These are phyloP conservation scores for Aspergillus nidulans DNA, from an alignment of 495 filamentous ascomycete genomes.

Conservation along the genomic window DNA sequence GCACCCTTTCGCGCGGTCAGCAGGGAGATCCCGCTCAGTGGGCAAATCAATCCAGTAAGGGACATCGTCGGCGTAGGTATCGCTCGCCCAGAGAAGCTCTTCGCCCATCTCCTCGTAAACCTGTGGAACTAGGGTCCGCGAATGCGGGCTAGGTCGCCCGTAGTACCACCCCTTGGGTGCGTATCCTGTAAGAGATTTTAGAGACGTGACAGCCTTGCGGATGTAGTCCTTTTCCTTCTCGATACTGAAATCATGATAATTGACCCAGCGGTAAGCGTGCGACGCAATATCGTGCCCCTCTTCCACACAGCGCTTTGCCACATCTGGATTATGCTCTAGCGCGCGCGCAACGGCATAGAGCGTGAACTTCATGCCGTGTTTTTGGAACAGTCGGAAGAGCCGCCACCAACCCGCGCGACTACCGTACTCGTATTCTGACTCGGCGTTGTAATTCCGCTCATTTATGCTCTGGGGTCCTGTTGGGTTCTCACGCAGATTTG, in stretches of 20 bases:
- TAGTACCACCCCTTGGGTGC: conserved; percentile 6
- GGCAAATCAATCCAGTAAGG: conserved; percentile 6
- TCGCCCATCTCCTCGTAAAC: conserved; percentile 3
- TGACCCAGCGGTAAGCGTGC: conserved; percentile 7
- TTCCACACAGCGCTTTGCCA: neutral
- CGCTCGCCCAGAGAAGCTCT: neutral
- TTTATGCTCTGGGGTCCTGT: neutral
- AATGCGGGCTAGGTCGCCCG: neutral
- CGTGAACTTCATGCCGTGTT: neutral
- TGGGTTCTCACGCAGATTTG: conserved; percentile 2
- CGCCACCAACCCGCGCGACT: conserved; percentile 8
- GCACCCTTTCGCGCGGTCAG: neutral
- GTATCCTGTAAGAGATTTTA: conserved; percentile 2
- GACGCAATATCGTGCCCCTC: conserved; percentile 5
- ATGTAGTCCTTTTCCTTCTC: conserved; percentile 9
- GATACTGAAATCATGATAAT: conserved; percentile 4
- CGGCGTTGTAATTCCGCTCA: conserved; percentile 5
- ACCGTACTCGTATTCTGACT: conserved; percentile 7
- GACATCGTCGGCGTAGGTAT: conserved; percentile 9
- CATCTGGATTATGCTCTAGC: conserved; percentile 1
- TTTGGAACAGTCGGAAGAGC: conserved; percentile 2
- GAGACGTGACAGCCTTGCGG: neutral
- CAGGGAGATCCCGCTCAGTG: neutral
- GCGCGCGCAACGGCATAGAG: conserved; percentile 5
- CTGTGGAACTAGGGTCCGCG: neutral